Percentiles rank a stretch among this genome's conserved stretches.
These are phyloP conservation scores for Teratosphaeria epicoccoides DNA, from an alignment of 2,329 filamentous ascomycete genomes.

Conservation along the genomic window DNA sequence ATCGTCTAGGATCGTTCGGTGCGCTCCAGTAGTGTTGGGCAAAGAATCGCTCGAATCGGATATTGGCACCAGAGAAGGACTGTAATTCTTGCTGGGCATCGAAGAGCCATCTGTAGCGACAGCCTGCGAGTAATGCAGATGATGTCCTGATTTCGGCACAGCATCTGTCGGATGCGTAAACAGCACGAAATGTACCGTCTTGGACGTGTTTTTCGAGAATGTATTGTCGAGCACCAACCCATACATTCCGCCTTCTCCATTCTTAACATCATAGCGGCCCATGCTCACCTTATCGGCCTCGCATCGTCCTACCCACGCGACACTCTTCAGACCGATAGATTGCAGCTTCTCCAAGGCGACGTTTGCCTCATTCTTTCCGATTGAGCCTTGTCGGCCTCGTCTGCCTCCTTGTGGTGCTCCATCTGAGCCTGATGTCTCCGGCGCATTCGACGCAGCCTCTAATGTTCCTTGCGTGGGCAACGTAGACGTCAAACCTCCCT, in stretches of 20 bases:
- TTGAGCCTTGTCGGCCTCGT: slow-evolving; percentile 34
- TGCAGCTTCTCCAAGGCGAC: slow-evolving; percentile 58
- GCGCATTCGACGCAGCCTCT: slow-evolving; percentile 21
- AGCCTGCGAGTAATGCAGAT: slow-evolving; percentile 50
- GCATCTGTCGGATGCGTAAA: slow-evolving; percentile 82
- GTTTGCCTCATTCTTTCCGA: slow-evolving; percentile 39
- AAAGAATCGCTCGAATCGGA: slow-evolving; percentile 43
- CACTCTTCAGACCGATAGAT: slow-evolving; percentile 50
- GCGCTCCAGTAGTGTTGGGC: slow-evolving; percentile 25
- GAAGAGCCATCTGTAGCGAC: slow-evolving; percentile 36
- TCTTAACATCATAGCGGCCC: slow-evolving; percentile 70
- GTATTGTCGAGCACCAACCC: slow-evolving; percentile 97
- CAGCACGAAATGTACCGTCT: slow-evolving; percentile 88
- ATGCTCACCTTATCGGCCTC: slow-evolving; percentile 92
- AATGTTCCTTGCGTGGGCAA: slow-evolving; percentile 33
- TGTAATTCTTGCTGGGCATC: slow-evolving; percentile 26
- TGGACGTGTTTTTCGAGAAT: slow-evolving; percentile 89
- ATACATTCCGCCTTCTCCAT: slow-evolving; percentile 78
- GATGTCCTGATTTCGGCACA: slow-evolving; percentile 62
- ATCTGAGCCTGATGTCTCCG: slow-evolving; percentile 19
- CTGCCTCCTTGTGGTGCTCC: slow-evolving; percentile 24
- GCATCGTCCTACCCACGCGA: slow-evolving; percentile 82
- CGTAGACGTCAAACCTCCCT: slow-evolving; percentile 40
- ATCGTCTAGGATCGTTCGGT: slow-evolving; percentile 26
- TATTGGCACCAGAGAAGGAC: slow-evolving; percentile 32